phyloP scores from a whole-genome alignment of 2,329 filamentous ascomycete genomes.

The Fusarium bactridioides region DNA sequence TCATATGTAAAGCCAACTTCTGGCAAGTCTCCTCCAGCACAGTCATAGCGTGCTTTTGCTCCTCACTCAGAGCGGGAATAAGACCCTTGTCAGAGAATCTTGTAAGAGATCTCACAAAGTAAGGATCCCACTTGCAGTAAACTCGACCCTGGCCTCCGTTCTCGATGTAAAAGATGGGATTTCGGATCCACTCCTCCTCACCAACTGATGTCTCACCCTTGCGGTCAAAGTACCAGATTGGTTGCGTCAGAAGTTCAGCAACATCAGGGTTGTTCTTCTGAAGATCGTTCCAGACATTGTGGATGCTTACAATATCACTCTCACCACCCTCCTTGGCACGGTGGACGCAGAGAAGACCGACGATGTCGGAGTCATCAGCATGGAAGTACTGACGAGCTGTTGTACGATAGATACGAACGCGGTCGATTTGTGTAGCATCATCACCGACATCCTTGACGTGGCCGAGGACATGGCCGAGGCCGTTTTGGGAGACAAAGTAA shows the following conservation, averaged over 20 bases:
- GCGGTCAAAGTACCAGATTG: conserved; percentile 91
- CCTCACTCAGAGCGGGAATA: conserved; percentile 75
- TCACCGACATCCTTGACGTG: conserved; percentile 91
- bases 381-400: conserved; percentile 69
- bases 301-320: conserved; percentile 80
- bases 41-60: conserved; percentile 72
- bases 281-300: conserved; percentile 83
- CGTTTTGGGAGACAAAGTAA: conserved; percentile 89
- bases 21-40: conserved; percentile 74
- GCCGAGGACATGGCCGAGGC: conserved; percentile 82
- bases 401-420: conserved; percentile 89
- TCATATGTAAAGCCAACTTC: conserved; percentile 79
- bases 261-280: conserved; percentile 80
- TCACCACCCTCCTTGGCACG: conserved; percentile 83
- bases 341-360: conserved; percentile 83
- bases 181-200: conserved; percentile 77
- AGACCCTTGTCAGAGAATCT: conserved; percentile 77
- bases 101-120: conserved; percentile 79
- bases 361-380: conserved; percentile 82
- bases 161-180: conserved; percentile 80
- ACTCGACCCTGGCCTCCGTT: conserved; percentile 62
- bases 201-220: conserved; percentile 83
- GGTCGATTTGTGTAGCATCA: conserved; percentile 81
- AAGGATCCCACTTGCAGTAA: conserved; percentile 85
- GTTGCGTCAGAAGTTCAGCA: conserved; percentile 75